Evolutionary conservation across 139 green algal genomes (phyloP), one percentile per base, ranked within the genome.

Genomic region (Chlorella vulgaris): DNA sequence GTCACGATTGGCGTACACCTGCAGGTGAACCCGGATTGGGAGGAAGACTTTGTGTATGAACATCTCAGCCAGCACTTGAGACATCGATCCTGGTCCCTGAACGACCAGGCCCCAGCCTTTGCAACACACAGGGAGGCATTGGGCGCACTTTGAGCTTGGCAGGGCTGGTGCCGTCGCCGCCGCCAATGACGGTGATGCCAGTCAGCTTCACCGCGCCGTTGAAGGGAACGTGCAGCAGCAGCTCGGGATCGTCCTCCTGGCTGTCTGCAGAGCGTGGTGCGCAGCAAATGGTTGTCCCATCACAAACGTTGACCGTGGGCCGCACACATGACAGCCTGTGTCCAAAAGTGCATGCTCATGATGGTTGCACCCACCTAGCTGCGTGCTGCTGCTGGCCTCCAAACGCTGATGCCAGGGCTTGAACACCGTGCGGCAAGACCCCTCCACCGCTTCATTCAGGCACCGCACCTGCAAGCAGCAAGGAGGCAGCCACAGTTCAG

Each of bases 181-280:
- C 85, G 4, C 91, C 90, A 26, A 97, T 92, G 35, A 98, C 70
- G 42, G 74, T 88, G 71, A 98, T 91, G 10, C 87, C 93, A 70
- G 95, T 96, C 22, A 98, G 83, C 81, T 96, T 97, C 0, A 97
- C 91, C 0, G 91, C 85, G 10, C 94, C 93, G 33, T 93, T 86
- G 81, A 98, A 96, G 70, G 92, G 92, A 15, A 98, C 89, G 53
- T 97, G 91, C 55, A 98, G 80, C 74, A 98, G 90, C 75, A 98
- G 86, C 85, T 98, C 95, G 15, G 90, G 82, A 63, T 98, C 95
- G 50, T 96, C 95, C 2, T 95, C 92, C 35, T 97, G 92, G 76
- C 90, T 95, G 19, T 79, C 73, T 79, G 73, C 33, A 35, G 53
- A 19, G 2, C n/a, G 65, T n/a, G n/a, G n/a, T n/a, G n/a, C n/a